phyloP scores from a whole-genome alignment of 192 early-diverging fungal species.

The Coemansia sp. region DNA sequence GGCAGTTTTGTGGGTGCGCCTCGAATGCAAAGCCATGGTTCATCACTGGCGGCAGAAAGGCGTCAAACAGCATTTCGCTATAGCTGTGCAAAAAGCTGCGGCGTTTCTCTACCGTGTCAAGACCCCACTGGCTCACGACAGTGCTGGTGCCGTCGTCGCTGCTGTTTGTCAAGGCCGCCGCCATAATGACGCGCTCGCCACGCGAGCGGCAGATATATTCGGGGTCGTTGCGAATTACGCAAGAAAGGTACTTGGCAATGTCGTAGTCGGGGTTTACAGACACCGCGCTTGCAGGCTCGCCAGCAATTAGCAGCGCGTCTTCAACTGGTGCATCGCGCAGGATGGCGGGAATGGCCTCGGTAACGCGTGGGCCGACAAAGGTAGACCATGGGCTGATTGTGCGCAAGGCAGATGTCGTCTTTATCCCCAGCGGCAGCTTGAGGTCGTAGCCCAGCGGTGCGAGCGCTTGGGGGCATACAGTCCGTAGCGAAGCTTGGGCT shows the following conservation, averaged over 20 bases:
- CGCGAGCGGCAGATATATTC: constrained; percentile 40
- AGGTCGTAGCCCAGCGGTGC: constrained; percentile 38
- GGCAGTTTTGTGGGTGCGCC: constrained; percentile 65
- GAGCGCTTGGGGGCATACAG: constrained; percentile 49
- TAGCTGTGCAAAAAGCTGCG: constrained; percentile 57
- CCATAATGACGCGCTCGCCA: constrained; percentile 57
- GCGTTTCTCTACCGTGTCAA: constrained; percentile 52
- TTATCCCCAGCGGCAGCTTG: constrained; percentile 67
- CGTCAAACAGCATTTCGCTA: constrained; percentile 54
- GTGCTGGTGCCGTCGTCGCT: constrained; percentile 43
- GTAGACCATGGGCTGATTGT: constrained; percentile 69
- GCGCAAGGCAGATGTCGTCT: constrained; percentile 65
- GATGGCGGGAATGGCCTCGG: constrained; percentile 51
- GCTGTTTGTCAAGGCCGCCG: constrained; percentile 61
- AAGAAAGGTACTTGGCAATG: constrained; percentile 65
- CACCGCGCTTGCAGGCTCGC: constrained; percentile 60
- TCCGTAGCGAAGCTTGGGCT: constrained; percentile 66
- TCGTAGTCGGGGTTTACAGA: constrained; percentile 59
- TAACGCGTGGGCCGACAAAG: constrained; percentile 61
- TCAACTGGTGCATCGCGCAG: constrained; percentile 32
- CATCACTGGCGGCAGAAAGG: constrained; percentile 63
- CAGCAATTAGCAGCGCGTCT: constrained; percentile 54
- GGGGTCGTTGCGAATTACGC: constrained; percentile 60
- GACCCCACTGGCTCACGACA: constrained; percentile 52
- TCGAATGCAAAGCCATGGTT: constrained; percentile 71